phyloP scores from a whole-genome alignment of 225 moss, liverwort and hornwort species.

The Ulota crispa region DNA sequence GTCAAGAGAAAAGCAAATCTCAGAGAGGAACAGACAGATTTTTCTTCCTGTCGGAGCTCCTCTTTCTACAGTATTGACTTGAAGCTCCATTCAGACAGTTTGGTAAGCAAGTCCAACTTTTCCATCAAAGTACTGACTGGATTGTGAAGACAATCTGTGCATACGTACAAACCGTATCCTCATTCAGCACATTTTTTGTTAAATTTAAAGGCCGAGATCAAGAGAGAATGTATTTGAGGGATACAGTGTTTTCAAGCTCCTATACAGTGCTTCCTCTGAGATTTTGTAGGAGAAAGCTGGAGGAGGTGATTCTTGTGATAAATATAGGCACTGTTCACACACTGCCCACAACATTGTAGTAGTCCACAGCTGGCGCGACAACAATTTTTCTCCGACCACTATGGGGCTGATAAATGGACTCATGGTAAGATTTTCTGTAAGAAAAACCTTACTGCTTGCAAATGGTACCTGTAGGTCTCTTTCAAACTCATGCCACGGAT shows the following conservation, averaged over 20 bases:
- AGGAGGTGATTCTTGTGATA: not conserved
- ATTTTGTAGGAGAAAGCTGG: not conserved
- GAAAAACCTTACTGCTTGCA: not conserved
- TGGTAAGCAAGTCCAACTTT: slow-evolving; percentile 5
- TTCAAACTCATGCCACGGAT: too few relatives aligned
- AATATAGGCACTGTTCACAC: not conserved
- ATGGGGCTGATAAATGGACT: too few relatives aligned
- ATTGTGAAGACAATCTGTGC: not conserved
- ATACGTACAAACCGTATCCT: too few relatives aligned
- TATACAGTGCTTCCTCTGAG: not conserved
- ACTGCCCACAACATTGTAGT: not conserved
- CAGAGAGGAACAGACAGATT: not conserved
- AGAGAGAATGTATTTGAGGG: not conserved
- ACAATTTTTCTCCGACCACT: not conserved
- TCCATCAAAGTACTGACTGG: not conserved
- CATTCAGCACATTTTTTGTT: too few relatives aligned
- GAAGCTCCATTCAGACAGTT: not conserved
- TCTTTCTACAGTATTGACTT: not conserved
- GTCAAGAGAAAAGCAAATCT: too few relatives aligned
- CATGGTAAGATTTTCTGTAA: not conserved
- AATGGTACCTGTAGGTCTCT: too few relatives aligned
- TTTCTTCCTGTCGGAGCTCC: not conserved
- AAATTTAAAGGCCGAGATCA: not conserved
- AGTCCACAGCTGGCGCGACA: not conserved
- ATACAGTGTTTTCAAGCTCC: not conserved